Conservation (phyloP, 306 rosid genomes). For the Cicer judaicum region DNA sequence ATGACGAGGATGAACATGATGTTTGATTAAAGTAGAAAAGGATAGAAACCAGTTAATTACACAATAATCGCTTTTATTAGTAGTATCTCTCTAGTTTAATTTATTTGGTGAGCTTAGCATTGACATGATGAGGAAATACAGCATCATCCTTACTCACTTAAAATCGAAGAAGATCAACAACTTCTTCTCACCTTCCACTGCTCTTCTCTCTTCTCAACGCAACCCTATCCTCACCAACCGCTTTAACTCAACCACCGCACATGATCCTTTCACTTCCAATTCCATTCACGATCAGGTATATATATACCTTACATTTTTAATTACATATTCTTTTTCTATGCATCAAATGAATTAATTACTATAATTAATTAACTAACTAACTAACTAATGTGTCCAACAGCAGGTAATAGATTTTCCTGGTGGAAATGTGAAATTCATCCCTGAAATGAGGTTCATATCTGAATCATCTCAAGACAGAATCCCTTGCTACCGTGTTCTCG, state of each 20-base stretch:
- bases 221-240: conserved; percentile 38
- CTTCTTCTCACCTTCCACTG: not conserved
- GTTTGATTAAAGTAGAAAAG: too few species aligned
- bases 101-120: not conserved
- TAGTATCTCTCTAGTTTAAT: not conserved
- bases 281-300: conserved; percentile 55
- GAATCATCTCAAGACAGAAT: conserved; percentile 57
- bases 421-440: conserved; percentile 66
- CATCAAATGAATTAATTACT: not conserved
- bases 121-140: conserved; percentile 53
- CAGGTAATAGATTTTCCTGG: conserved; percentile 81
- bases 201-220: not conserved
- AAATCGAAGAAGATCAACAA: conserved; percentile 27
- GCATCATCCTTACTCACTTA: conserved; percentile 43
- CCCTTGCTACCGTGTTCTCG: conserved; percentile 79
- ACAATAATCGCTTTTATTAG: not conserved
- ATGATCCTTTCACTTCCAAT: conserved; percentile 7
- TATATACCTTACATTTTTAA: too few species aligned
- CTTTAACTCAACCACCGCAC: conserved; percentile 55
- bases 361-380: not conserved
- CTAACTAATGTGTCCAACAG: not conserved
- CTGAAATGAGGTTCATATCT: conserved; percentile 63
- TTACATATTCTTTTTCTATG: too few species aligned
- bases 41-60: not conserved
- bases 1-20: too few species aligned